Conservation (phyloP, 2,329 filamentous ascomycete species). For the Pseudogymnoascus sp. region DNA sequence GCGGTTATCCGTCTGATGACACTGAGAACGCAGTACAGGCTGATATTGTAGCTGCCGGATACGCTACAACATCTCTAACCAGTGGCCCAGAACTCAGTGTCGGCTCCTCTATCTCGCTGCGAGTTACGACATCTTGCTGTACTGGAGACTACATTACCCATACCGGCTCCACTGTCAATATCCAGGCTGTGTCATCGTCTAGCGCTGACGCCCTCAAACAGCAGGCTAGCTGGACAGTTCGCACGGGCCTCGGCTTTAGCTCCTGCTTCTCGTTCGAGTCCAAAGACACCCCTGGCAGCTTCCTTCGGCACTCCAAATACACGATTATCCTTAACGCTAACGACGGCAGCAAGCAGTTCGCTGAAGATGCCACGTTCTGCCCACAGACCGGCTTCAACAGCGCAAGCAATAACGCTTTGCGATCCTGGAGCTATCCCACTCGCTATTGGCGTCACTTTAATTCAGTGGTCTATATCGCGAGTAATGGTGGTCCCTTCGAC, state of each 20-base stretch:
- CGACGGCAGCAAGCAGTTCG: constrained; percentile 48
- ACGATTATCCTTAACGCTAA: constrained; percentile 40
- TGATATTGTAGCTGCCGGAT: constrained; percentile 51
- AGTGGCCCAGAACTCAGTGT: constrained; percentile 40
- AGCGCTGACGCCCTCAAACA: constrained; percentile 42
- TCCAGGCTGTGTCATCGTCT: constrained; percentile 45
- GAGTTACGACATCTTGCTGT: constrained; percentile 46
- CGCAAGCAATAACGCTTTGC: constrained; percentile 41
- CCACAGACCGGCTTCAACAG: constrained; percentile 43
- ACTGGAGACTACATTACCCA: constrained; percentile 48
- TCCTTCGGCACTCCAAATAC: constrained; percentile 48
- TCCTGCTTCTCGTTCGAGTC: constrained; percentile 56
- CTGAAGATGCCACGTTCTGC: constrained; percentile 58
- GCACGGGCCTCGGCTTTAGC: constrained; percentile 46
- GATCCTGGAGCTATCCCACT: constrained; percentile 53
- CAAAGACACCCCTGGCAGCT: constrained; percentile 48
- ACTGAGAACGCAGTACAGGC: constrained; percentile 52
- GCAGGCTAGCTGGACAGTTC: constrained; percentile 46
- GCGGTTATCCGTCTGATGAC: constrained; percentile 51
- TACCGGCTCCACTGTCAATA: constrained; percentile 41
- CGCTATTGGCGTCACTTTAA: constrained; percentile 49
- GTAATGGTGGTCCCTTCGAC: constrained; percentile 44
- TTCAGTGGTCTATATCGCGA: constrained; percentile 39
- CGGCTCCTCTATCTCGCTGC: constrained; percentile 45
- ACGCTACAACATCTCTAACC: constrained; percentile 39